Evolutionary conservation across 1,139 yeast species (phyloP).

Genomic region (Taphrina flavorubra): DNA sequence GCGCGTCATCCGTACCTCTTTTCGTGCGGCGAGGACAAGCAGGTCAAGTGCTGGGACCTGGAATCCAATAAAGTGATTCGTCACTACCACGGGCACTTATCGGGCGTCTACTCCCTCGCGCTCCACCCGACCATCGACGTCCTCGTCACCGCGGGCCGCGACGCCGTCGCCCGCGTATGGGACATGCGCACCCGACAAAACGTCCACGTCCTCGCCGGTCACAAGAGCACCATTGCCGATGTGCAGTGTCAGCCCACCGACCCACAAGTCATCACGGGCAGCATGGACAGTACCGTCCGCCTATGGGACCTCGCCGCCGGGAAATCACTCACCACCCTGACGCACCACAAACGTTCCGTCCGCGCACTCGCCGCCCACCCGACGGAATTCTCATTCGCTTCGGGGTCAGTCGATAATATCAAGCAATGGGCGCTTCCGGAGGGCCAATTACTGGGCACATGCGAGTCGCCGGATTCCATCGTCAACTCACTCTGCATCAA

Average conservation of each 20-base stretch:
- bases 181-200: slow-evolving; percentile 82
- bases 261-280: slow-evolving; percentile 83
- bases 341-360: slow-evolving; percentile 85
- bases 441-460: slow-evolving; percentile 69
- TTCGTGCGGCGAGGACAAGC: slow-evolving; percentile 91
- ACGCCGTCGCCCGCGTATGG: slow-evolving; percentile 87
- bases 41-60: slow-evolving; percentile 96
- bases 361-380: slow-evolving; percentile 76
- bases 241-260: slow-evolving; percentile 72
- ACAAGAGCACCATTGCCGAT: slow-evolving; percentile 72
- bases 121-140: slow-evolving; percentile 87
- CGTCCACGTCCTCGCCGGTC: slow-evolving; percentile 81
- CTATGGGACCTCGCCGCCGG: slow-evolving; percentile 86
- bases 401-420: slow-evolving; percentile 78
- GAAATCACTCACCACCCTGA: slow-evolving; percentile 63
- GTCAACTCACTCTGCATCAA: slow-evolving; percentile 73
- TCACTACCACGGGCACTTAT: slow-evolving; percentile 91
- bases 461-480: slow-evolving; percentile 58
- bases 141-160: slow-evolving; percentile 89
- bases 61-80: slow-evolving; percentile 82
- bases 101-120: slow-evolving; percentile 83
- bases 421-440: slow-evolving; percentile 84
- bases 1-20: slow-evolving; percentile 83
- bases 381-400: slow-evolving; percentile 73
- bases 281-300: slow-evolving; percentile 82